A percentile compares a stretch with the other conserved stretches of the same genome.
These are phyloP conservation scores for Aspergillus novoparasiticus DNA, from an alignment of 2,329 filamentous ascomycete genomes.

Conservation along the genomic window DNA sequence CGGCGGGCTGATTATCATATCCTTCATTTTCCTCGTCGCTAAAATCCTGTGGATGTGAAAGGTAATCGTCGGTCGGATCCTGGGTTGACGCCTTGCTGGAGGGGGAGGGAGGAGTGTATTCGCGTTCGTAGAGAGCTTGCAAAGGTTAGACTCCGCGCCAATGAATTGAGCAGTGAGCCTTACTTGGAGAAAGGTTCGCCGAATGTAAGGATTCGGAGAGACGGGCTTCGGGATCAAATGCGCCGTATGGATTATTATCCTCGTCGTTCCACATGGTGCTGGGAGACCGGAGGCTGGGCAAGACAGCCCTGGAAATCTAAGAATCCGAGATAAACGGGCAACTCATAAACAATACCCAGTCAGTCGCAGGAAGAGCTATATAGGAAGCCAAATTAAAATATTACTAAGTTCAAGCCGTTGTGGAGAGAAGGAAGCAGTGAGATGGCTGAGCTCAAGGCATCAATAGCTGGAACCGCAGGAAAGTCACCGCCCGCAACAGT, in stretches of 20 bases:
- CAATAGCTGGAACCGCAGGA: not conserved
- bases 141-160: constrained; percentile 16
- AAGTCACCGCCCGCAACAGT: not conserved
- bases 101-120: constrained; percentile 67
- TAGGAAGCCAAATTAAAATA: not conserved
- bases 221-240: constrained; percentile 85
- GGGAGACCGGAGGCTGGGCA: constrained; percentile 16
- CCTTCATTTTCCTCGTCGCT: constrained; percentile 61
- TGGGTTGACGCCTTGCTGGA: constrained; percentile 73
- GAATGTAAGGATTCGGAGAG: constrained; percentile 70
- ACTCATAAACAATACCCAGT: not conserved
- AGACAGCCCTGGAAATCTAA: constrained; percentile 18
- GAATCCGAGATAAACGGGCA: not conserved
- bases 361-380: not conserved
- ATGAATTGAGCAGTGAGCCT: constrained; percentile 36
- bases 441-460: constrained; percentile 1
- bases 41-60: constrained; percentile 55
- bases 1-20: constrained; percentile 54
- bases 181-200: constrained; percentile 50
- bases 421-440: not conserved
- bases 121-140: constrained; percentile 60
- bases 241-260: constrained; percentile 96
- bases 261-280: constrained; percentile 95
- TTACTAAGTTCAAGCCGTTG: not conserved
- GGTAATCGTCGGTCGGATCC: constrained; percentile 59